Evolutionary conservation across 352 stramenopile genomes (phyloP).

Genomic region (Globisporangium cederbergense): DNA sequence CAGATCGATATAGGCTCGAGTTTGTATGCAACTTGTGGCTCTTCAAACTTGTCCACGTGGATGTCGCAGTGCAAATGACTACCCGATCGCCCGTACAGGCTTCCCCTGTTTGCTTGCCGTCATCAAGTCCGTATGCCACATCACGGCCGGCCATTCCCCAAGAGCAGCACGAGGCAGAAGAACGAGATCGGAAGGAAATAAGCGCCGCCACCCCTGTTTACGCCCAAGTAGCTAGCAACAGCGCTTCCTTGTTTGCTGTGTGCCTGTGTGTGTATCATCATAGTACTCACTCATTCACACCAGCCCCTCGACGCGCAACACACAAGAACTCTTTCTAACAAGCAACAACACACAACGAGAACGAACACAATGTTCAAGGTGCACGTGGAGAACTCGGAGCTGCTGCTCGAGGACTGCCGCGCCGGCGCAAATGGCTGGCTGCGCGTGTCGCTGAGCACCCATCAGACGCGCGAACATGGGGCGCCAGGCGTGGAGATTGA

Average conservation of each 20-base stretch:
- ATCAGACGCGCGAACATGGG: constrained; percentile 6
- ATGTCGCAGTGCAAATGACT: neutral
- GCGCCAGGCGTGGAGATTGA: constrained; percentile 38
- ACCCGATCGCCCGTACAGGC: neutral
- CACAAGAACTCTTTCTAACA: neutral
- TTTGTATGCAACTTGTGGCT: too few species aligned
- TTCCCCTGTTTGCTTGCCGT: neutral
- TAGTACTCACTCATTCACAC: neutral
- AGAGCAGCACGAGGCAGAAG: neutral
- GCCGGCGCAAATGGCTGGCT: constrained; percentile 61
- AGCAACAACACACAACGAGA: neutral
- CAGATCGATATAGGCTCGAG: too few species aligned
- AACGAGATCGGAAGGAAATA: neutral
- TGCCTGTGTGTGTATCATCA: neutral
- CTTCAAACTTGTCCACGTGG: too few species aligned
- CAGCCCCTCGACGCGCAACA: neutral
- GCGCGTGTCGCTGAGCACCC: constrained; percentile 26
- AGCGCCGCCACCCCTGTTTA: constrained; percentile 3
- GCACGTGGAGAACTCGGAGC: constrained; percentile 57
- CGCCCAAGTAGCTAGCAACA: neutral
- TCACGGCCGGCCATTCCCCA: neutral
- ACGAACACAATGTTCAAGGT: constrained; percentile 68
- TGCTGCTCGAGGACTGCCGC: constrained; percentile 82
- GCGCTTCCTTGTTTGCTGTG: neutral
- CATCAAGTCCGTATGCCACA: neutral